These are phyloP conservation scores for Gastrodia elata DNA, from an alignment of 106 monocot species.

Conservation along the genomic window DNA sequence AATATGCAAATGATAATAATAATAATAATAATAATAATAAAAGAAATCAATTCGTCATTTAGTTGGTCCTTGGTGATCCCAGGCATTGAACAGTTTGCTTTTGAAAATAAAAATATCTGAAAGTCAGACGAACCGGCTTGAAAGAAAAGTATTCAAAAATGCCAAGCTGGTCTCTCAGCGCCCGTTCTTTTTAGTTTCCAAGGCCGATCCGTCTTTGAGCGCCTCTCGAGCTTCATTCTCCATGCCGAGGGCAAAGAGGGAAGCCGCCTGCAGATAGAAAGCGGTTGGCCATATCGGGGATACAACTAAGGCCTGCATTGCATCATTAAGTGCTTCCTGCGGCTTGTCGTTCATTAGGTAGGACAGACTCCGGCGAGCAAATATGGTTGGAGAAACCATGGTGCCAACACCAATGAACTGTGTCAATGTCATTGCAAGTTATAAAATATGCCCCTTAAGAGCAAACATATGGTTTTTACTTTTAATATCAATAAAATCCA, in stretches of 20 bases:
- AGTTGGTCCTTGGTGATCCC: not conserved
- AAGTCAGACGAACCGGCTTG: not conserved
- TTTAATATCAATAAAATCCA: too few relatives aligned
- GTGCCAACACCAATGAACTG: conserved; percentile 96
- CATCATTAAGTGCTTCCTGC: conserved; percentile 50
- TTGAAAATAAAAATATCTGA: not conserved
- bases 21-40: too few relatives aligned
- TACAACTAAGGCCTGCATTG: conserved; percentile 49
- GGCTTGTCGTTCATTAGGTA: conserved; percentile 56
- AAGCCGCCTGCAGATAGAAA: conserved; percentile 48
- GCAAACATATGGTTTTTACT: too few relatives aligned
- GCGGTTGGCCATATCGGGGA: conserved; percentile 57
- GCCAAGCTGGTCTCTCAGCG: not conserved
- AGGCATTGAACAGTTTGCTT: not conserved
- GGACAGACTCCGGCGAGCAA: conserved; percentile 40
- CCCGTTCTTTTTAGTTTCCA: conserved; percentile 30
- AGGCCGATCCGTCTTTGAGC: conserved; percentile 35
- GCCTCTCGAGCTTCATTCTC: conserved; percentile 45
- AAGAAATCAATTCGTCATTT: not conserved
- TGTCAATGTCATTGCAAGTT: too few relatives aligned
- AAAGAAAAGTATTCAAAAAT: not conserved
- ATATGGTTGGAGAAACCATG: conserved; percentile 70
- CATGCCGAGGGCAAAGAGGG: conserved; percentile 41
- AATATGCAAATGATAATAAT: not conserved
- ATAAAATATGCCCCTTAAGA: too few relatives aligned